Base-by-base conservation (phyloP, 495 filamentous ascomycete genomes). In the Niebla homalea region DNA sequence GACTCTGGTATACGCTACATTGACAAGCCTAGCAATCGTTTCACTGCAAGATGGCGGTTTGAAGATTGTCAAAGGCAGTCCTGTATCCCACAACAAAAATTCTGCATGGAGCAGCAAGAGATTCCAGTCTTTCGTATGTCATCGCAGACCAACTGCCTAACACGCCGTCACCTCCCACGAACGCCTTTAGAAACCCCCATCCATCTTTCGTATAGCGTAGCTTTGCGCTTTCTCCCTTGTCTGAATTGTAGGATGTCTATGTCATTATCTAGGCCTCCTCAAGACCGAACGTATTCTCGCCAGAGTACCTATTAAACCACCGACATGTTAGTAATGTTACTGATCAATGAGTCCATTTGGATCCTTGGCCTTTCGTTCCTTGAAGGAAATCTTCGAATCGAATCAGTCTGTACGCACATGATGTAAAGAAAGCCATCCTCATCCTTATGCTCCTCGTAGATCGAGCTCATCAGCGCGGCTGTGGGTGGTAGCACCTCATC, bases 371-470 rank as follows among this genome's bases (percentile, higher is more conserved):
- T 32, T 32, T 18, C 20, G 12, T 21, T 52, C 21, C 60, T 66
- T 4, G 57, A 22, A 20, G n/a, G 16, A 6, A 18, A 51, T 39
- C 39, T 36, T 49, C 11, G 16, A 40, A 29, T 70, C 15, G 62
- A 62, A 14, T 48, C 62, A 44, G 19, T 42, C 42, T 25, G 32
- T 43, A 62, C 72, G 52, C 72, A 77, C 72, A 73, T 76, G 66
- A 77, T 77, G 60, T 77, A 77, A 38, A 77, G 50, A 56, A 77
- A 77, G 5, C 73, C 73, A 63, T 77, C 73, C 57, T 77, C 73
- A 60, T 77, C 73, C 49, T 96, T 95, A 79, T 96, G 90, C 68
- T 98, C 92, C 68, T 99, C 92, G 66, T 97, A 99, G 70, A 99
- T 99, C 65, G 83, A 88, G 77, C 87, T 94, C 92, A 99, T 99